These are phyloP conservation scores for Podaxis sp. DNA, from an alignment of 768 basidiomycete genomes.

Conservation along the genomic window DNA sequence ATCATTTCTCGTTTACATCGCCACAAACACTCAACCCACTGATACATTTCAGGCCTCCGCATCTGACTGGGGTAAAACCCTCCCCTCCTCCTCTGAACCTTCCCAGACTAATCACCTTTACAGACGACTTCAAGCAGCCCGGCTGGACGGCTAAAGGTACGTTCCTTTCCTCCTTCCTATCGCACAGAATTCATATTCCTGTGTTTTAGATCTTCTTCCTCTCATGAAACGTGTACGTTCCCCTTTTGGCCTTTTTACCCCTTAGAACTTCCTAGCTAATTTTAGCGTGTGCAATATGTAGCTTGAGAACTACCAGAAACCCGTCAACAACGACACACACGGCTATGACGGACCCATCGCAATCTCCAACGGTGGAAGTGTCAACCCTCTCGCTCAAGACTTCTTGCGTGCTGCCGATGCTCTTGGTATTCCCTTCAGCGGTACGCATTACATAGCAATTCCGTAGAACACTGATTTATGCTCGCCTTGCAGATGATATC, in stretches of 20 bases:
- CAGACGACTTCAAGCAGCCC: slow-evolving; percentile 72
- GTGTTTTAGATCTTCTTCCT: slow-evolving; percentile 56
- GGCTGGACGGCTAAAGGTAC: slow-evolving; percentile 67
- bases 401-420: slow-evolving; percentile 65
- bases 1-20: background rate
- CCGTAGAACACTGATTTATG: background rate
- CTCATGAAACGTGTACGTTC: slow-evolving; percentile 62
- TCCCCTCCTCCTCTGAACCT: background rate
- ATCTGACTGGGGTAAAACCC: slow-evolving; percentile 60
- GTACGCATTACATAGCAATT: slow-evolving; percentile 32
- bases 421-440: slow-evolving; percentile 63
- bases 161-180: background rate
- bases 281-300: slow-evolving; percentile 24
- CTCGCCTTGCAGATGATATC: slow-evolving; percentile 53
- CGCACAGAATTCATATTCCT: background rate
- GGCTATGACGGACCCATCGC: slow-evolving; percentile 76
- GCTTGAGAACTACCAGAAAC: slow-evolving; percentile 79
- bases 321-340: slow-evolving; percentile 63
- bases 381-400: slow-evolving; percentile 65
- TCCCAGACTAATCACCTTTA: slow-evolving; percentile 21
- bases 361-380: slow-evolving; percentile 67
- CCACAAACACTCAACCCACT: background rate
- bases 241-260: background rate
- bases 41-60: slow-evolving; percentile 53
- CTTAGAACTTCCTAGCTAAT: background rate